Conservation (phyloP, 371 early-diverging fungal species). For the Homolaphlyctis polyrhiza region DNA sequence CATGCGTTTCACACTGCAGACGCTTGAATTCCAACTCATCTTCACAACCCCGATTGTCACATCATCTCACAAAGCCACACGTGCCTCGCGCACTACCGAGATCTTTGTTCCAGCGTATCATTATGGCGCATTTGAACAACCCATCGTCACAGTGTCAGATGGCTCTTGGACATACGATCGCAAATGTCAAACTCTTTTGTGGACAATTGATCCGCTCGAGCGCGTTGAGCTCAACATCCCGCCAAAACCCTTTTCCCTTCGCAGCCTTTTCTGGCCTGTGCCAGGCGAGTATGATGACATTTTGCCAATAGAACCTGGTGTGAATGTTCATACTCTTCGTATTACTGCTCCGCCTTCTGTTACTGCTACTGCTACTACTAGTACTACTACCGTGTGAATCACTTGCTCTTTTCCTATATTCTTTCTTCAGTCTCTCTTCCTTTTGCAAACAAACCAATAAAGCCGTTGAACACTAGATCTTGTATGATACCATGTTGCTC, state of each 20-base stretch:
- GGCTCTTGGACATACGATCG: conserved; percentile 64
- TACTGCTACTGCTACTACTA: no score
- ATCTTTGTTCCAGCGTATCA: conserved; percentile 71
- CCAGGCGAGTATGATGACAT: not conserved
- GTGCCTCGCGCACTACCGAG: conserved; percentile 40
- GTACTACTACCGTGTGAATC: no score
- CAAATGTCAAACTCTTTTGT: conserved; percentile 62
- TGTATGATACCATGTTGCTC: no score
- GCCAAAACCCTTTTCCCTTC: not conserved
- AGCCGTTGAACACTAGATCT: no score
- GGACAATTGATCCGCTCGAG: conserved; percentile 26
- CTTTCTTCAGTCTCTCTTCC: no score
- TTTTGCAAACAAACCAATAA: no score
- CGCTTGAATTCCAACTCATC: conserved; percentile 37
- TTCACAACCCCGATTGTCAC: conserved; percentile 11
- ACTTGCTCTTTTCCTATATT: no score
- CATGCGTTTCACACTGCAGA: conserved; percentile 55
- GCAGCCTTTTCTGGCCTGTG: not conserved
- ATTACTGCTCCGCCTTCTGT: not conserved
- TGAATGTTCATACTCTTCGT: not conserved
- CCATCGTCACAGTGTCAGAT: conserved; percentile 53
- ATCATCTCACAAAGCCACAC: conserved; percentile 3
- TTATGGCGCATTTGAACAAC: conserved; percentile 36
- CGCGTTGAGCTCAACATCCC: not conserved
- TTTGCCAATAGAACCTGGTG: not conserved